phyloP scores from a whole-genome alignment of 495 filamentous ascomycete genomes.

The Lichina pygmaea region DNA sequence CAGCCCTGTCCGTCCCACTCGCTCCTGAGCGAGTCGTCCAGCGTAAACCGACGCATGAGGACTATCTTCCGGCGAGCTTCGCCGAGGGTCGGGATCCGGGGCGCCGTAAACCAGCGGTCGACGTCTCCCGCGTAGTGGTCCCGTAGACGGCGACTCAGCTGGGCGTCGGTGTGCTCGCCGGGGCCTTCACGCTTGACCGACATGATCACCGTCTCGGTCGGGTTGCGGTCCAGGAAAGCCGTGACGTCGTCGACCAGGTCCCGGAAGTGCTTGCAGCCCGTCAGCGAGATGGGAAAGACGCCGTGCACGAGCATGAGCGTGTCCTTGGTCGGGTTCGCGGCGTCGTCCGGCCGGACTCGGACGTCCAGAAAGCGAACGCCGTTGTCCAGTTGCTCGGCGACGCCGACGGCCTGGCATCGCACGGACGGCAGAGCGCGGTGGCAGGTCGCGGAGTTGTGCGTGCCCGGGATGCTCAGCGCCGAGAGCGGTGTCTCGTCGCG shows the following conservation, averaged over 20 bases:
- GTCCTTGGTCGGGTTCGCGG: conserved; percentile 25
- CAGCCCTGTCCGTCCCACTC: conserved; percentile 39
- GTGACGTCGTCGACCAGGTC: conserved; percentile 39
- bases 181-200: conserved; percentile 77
- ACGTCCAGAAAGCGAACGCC: conserved; percentile 91
- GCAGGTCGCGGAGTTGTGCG: conserved; percentile 78
- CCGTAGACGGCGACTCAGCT: conserved; percentile 42
- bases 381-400: conserved; percentile 56
- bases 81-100: conserved; percentile 56
- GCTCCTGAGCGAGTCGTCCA: conserved; percentile 29
- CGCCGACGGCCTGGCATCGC: conserved; percentile 64
- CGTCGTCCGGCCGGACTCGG: conserved; percentile 37
- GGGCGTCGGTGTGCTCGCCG: conserved; percentile 51
- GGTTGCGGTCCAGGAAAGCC: conserved; percentile 50
- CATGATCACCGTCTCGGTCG: conserved; percentile 60
- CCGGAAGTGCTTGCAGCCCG: conserved; percentile 47
- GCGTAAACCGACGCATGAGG: conserved; percentile 54
- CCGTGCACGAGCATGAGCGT: conserved; percentile 45
- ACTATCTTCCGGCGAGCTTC: conserved; percentile 64
- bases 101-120: conserved; percentile 50
- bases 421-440: conserved; percentile 70
- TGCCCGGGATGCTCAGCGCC: conserved; percentile 73
- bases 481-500: conserved; percentile 42
- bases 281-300: conserved; percentile 47
- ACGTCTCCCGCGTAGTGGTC: conserved; percentile 38